Percentiles rank a stretch among this genome's conserved stretches.
Evolutionary conservation across 1,284 basidiomycete genomes (phyloP).

Genomic region (Austroboletus niveus): DNA sequence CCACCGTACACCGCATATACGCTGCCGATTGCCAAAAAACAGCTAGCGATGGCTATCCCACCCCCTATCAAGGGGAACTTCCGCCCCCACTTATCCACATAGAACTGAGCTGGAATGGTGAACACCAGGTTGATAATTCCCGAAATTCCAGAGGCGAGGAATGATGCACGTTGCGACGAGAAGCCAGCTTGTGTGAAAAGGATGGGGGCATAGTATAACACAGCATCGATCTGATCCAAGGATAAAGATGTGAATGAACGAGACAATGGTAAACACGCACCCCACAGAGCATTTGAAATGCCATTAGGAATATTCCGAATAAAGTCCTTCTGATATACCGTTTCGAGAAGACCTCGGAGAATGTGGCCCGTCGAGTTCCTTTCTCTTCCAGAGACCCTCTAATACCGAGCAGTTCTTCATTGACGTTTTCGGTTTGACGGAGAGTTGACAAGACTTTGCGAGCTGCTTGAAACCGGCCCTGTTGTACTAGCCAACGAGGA

Average conservation of each 20-base stretch:
- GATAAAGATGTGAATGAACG: slow-evolving; percentile 11
- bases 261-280: slow-evolving; percentile 19
- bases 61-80: slow-evolving; percentile 45
- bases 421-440: slow-evolving; percentile 10
- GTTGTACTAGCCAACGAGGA: slow-evolving; percentile 49
- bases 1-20: slow-evolving; percentile 42
- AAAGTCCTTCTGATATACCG: slow-evolving; percentile 38
- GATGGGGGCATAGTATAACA: slow-evolving; percentile 47
- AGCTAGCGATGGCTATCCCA: slow-evolving; percentile 41
- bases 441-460: slow-evolving; percentile 25
- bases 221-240: slow-evolving; percentile 24
- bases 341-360: slow-evolving; percentile 31
- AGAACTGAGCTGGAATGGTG: slow-evolving; percentile 42
- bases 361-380: slow-evolving; percentile 15
- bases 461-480: slow-evolving; percentile 43
- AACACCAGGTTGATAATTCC: slow-evolving; percentile 47
- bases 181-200: slow-evolving; percentile 52
- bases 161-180: slow-evolving; percentile 43
- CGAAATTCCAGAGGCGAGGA: slow-evolving; percentile 52
- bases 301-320: slow-evolving; percentile 47
- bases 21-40: slow-evolving; percentile 39
- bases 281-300: slow-evolving; percentile 41
- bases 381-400: slow-evolving; percentile 25
- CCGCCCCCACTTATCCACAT: slow-evolving; percentile 46
- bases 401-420: slow-evolving; percentile 25